Evolutionary conservation across 1,284 basidiomycete genomes (phyloP).

Genomic region (Ustilago esculenta): DNA sequence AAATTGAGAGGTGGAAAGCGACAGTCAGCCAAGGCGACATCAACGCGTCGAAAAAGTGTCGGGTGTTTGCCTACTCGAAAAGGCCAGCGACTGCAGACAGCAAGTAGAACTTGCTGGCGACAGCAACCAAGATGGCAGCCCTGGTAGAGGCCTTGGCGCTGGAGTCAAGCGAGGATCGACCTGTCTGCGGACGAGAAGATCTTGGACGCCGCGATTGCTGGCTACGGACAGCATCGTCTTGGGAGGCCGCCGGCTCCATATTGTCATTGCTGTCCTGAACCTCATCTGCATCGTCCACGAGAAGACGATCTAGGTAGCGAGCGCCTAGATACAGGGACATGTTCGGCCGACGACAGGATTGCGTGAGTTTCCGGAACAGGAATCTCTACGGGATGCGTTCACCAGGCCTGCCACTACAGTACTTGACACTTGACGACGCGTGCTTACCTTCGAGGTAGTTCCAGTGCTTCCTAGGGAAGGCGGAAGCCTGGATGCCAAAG

Average conservation of each 20-base stretch:
- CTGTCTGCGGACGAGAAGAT: conserved; percentile 75
- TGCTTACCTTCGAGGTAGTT: conserved; percentile 77
- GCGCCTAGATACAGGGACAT: conserved; percentile 71
- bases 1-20: too few species aligned
- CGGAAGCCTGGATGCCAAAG: conserved; percentile 74
- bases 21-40: too few species aligned
- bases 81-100: conserved; percentile 84
- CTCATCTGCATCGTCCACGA: conserved; percentile 76
- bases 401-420: too few species aligned
- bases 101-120: conserved; percentile 78
- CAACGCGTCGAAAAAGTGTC: too few species aligned
- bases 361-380: too few species aligned
- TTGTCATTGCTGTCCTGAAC: neutral
- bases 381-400: too few species aligned
- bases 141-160: conserved; percentile 30
- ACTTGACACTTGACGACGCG: neutral
- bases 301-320: conserved; percentile 78
- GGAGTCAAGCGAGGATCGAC: conserved; percentile 16
- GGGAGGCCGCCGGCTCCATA: neutral
- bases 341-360: neutral
- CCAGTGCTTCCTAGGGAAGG: conserved; percentile 81
- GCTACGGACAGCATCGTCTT: neutral
- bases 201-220: conserved; percentile 56
- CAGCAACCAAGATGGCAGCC: conserved; percentile 42
- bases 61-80: conserved; percentile 73